Conservation (phyloP, 2,329 filamentous ascomycete genomes). For the Fusarium redolens region DNA sequence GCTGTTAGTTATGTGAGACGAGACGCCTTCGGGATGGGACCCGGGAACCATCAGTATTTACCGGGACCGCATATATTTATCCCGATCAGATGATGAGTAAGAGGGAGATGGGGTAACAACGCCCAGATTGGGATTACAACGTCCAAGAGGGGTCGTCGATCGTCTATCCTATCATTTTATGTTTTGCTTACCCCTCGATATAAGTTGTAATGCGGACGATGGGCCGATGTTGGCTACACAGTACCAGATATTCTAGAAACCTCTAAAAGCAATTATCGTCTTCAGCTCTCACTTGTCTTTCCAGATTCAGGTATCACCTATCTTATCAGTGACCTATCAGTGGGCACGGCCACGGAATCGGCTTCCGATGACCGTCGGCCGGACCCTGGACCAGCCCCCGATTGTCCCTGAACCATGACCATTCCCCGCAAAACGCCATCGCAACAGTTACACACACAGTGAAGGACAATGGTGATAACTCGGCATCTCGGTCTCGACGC, state of each 20-base stretch:
- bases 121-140: neutral
- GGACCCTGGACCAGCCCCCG: conserved; percentile 2
- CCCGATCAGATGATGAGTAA: conserved; percentile 37
- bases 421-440: conserved; percentile 34
- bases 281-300: neutral
- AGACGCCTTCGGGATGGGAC: conserved; percentile 18
- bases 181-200: conserved; percentile 12
- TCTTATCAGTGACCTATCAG: conserved; percentile 6
- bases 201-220: neutral
- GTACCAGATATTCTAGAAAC: neutral
- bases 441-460: neutral
- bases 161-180: conserved; percentile 3
- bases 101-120: neutral
- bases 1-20: neutral
- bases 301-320: neutral
- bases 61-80: conserved; percentile 9
- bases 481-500: conserved; percentile 40
- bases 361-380: conserved; percentile 30
- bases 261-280: neutral
- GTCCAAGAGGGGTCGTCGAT: conserved; percentile 1
- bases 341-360: conserved; percentile 29
- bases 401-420: neutral
- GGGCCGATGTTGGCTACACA: neutral
- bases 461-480: conserved; percentile 40
- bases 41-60: conserved; percentile 10